Base-by-base conservation (phyloP, 2,329 filamentous ascomycete genomes). In the Aureobasidium mangrovei region DNA sequence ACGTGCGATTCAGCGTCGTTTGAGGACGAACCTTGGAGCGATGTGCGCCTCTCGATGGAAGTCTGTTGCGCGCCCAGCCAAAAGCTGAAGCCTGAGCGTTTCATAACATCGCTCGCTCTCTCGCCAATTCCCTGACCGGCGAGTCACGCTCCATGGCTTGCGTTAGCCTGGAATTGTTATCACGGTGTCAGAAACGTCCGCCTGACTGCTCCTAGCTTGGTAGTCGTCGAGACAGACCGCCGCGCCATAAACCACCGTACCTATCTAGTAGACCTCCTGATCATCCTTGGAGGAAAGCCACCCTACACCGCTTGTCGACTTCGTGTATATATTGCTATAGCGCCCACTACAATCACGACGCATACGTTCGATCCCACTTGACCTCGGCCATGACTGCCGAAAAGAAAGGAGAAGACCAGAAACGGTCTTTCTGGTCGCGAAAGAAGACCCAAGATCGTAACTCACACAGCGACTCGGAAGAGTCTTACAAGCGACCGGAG, bases 361-460 rank as follows among this genome's bases (percentile, higher is more conserved):
- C 46, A 40, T 10, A 18, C 33, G 45, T 39, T 29, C 45, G 10
- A 39, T 29, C 5, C 26, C 18, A 18, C 6, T 26, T 36, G 26
- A n/a, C 10, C 27, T 44, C 40, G n/a, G 49, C 49, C 32, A 53
- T 53, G 49, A 40, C 40, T 26, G 49, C 39, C 24, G 49, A 53
- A 31, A 43, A 53, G 32, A 27, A 53, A 4, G 7, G 35, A 27
- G 24, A 42, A n/a, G 46, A 28, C 47, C 38, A 52, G 29, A 29
- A 35, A 52, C 4, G 47, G 12, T 36, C 27, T 5, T 28, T 24
- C 38, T 41, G 47, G 47, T 80, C 83, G 74, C 63, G 67, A 27
- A 66, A 69, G 45, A 79, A 78, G 36, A 18, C n/a, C 8, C 77
- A 84, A 47, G 77, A 81, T 28, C 75, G 74, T 40, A 62, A 74